phyloP scores from a whole-genome alignment of 2,329 filamentous ascomycete species.

The Xylaria sp. region DNA sequence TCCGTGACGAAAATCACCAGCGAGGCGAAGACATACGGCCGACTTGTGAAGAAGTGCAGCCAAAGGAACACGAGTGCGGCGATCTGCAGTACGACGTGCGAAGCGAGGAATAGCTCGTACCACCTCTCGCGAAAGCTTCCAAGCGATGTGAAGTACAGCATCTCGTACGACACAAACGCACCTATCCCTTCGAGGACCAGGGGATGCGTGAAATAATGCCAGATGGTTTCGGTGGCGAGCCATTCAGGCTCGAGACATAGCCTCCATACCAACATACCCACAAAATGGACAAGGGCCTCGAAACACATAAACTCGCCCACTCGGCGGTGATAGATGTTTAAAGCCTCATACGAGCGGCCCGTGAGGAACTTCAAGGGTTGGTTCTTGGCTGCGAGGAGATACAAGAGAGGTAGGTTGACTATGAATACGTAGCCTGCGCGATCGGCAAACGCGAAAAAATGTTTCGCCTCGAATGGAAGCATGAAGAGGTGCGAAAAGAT shows the following conservation, averaged over 20 bases:
- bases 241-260: slow-evolving; percentile 61
- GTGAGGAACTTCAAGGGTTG: slow-evolving; percentile 71
- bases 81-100: slow-evolving; percentile 68
- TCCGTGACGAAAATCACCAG: slow-evolving; percentile 68
- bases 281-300: slow-evolving; percentile 66
- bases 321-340: slow-evolving; percentile 74
- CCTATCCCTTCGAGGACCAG: slow-evolving; percentile 65
- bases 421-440: slow-evolving; percentile 64
- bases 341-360: slow-evolving; percentile 72
- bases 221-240: slow-evolving; percentile 54
- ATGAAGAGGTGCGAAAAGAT: slow-evolving; percentile 67
- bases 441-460: slow-evolving; percentile 69
- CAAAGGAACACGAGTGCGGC: slow-evolving; percentile 67
- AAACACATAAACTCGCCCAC: slow-evolving; percentile 71
- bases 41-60: slow-evolving; percentile 66
- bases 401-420: slow-evolving; percentile 64
- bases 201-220: slow-evolving; percentile 62
- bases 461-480: slow-evolving; percentile 59
- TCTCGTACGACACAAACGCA: slow-evolving; percentile 67
- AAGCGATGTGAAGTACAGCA: slow-evolving; percentile 71
- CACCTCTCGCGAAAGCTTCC: slow-evolving; percentile 68
- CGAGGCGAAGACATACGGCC: slow-evolving; percentile 64
- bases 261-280: slow-evolving; percentile 68
- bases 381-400: slow-evolving; percentile 74
- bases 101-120: slow-evolving; percentile 72